These are phyloP conservation scores for Calophaca sinica DNA, from an alignment of 306 rosid genomes.

Conservation along the genomic window DNA sequence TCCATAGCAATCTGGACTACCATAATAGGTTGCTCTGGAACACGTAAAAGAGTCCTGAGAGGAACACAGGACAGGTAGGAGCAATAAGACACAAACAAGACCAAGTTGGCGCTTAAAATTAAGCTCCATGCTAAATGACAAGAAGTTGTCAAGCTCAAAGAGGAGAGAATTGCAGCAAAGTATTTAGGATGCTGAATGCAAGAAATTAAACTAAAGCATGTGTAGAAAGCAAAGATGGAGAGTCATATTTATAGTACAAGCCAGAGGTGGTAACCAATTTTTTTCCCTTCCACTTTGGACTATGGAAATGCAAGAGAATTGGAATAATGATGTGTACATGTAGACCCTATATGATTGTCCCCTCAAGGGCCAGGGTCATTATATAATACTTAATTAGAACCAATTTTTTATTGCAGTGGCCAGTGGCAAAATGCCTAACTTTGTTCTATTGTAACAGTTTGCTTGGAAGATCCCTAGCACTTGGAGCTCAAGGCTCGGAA, in stretches of 20 bases:
- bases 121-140: conserved; percentile 53
- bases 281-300: conserved; percentile 46
- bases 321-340: conserved; percentile 52
- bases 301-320: conserved; percentile 32
- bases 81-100: conserved; percentile 56
- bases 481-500: conserved; percentile 11
- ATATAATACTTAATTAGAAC: conserved; percentile 11
- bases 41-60: conserved; percentile 61
- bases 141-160: not conserved
- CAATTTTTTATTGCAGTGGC: conserved; percentile 39
- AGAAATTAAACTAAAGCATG: conserved; percentile 17
- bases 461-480: conserved; percentile 37
- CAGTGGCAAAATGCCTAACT: conserved; percentile 50
- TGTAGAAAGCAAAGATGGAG: conserved; percentile 41
- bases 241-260: conserved; percentile 65
- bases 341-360: conserved; percentile 41
- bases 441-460: conserved; percentile 25
- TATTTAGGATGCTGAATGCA: not conserved
- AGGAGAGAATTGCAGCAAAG: conserved; percentile 23
- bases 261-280: conserved; percentile 34
- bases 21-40: conserved; percentile 91
- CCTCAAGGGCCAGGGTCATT: conserved; percentile 34
- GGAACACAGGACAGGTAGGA: conserved; percentile 62
- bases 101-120: conserved; percentile 43
- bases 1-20: conserved; percentile 90